Base-by-base conservation (phyloP, 2,329 filamentous ascomycete species). In the Epichloe uncinata region DNA sequence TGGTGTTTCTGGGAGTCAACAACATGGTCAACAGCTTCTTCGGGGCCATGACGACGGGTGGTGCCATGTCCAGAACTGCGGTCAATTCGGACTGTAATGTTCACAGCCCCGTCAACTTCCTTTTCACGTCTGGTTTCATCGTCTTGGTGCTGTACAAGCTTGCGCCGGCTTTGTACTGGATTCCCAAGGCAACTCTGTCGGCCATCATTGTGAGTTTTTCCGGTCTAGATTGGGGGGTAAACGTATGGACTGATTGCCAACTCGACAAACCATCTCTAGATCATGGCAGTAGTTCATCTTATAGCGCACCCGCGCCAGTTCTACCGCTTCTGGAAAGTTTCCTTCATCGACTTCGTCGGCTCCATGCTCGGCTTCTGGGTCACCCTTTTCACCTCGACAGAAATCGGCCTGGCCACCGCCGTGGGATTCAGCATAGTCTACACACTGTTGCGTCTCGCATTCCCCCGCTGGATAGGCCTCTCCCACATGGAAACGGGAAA, bases 21-120 rank as follows among this genome's bases (percentile, higher is more conserved):
- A 83, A 84, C 62, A 73, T 83, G 52, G 71, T 80, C 64, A 83
- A 82, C 63, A 75, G 74, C 44, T 78, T 82, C 63, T 83, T 84
- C 61, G 75, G 78, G 20, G 69, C 75, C 9, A 81, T 84, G 77
- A 71, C 78, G 0, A 71, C 82, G 12, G 78, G 79, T 12, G 81
- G 79, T 22, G 80, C 79, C 54, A 83, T 85, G 75, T 82, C 79
- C 0, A 71, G 81, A 9, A 84, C 81, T 1, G 79, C 81, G 8
- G 79, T 85, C 58, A 84, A 84, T 66, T 82, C 78, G 0, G 73
- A 78, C 33, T 81, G 77, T 46, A 74, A 76, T 35, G 81, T 84
- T 57, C 75, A 73, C 53, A 80, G 77, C 5, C 81, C 81, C 0
- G 65, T 82, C 0, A 79, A 75, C 41, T 79, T 80, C 4, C 55